A percentile compares a stretch with the other conserved stretches of the same genome.
phyloP scores from a whole-genome alignment of 1,284 basidiomycete genomes.

The Porodaedalea pini region DNA sequence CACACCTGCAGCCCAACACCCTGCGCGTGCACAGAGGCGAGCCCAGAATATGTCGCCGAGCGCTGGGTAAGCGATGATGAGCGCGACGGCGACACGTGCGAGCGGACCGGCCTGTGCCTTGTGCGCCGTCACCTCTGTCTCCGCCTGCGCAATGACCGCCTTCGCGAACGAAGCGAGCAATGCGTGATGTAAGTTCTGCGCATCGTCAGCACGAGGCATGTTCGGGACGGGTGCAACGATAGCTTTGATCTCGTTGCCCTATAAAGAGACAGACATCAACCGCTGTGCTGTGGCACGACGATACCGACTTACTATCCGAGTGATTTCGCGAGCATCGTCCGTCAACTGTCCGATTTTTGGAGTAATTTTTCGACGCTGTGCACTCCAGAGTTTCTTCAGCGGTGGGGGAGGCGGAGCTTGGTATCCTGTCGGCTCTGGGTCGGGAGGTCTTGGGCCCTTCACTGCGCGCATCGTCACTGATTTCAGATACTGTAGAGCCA shows the following conservation, averaged over 20 bases:
- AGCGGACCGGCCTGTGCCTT: slow-evolving; percentile 82
- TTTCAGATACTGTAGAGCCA: slow-evolving; percentile 59
- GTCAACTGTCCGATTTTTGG: slow-evolving; percentile 92
- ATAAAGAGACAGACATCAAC: slow-evolving; percentile 9
- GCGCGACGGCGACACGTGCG: slow-evolving; percentile 68
- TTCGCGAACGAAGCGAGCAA: slow-evolving; percentile 87
- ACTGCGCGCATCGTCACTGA: slow-evolving; percentile 67
- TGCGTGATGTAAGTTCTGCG: slow-evolving; percentile 59
- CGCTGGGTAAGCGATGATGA: slow-evolving; percentile 56
- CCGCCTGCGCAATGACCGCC: slow-evolving; percentile 87
- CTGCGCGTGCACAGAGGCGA: slow-evolving; percentile 77
- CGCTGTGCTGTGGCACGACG: neutral
- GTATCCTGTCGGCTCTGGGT: slow-evolving; percentile 14
- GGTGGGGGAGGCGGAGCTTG: slow-evolving; percentile 16
- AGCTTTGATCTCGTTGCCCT: slow-evolving; percentile 65
- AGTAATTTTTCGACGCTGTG: slow-evolving; percentile 79
- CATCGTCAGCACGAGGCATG: slow-evolving; percentile 32
- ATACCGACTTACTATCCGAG: slow-evolving; percentile 58
- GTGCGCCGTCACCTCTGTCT: slow-evolving; percentile 91
- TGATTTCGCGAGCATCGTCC: slow-evolving; percentile 69
- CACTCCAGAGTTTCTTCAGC: slow-evolving; percentile 54
- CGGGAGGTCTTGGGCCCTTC: slow-evolving; percentile 53
- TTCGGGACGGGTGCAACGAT: slow-evolving; percentile 41
- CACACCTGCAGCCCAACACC: slow-evolving; percentile 62
- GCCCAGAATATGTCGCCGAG: slow-evolving; percentile 81